Percentiles rank a stretch among this genome's conserved stretches.
Evolutionary conservation across 352 stramenopile genomes (phyloP).

Genomic region (Pythium brassicae): DNA sequence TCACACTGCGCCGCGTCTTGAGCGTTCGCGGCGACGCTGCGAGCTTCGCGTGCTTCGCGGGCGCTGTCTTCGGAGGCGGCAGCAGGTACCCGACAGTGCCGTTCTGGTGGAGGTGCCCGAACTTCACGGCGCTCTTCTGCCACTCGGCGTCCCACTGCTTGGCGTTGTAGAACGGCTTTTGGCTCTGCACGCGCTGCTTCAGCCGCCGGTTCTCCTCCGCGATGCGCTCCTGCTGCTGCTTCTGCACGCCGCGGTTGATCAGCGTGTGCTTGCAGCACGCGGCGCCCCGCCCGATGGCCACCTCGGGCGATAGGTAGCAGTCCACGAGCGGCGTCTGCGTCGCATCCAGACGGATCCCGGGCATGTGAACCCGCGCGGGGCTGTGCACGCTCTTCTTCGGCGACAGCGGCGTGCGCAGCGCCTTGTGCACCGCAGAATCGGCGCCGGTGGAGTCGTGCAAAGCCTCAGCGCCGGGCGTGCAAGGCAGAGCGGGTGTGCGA

Average conservation of each 20-base stretch:
- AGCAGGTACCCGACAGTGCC: constrained; percentile 66
- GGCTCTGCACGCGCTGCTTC: constrained; percentile 37
- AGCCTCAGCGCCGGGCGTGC: neutral
- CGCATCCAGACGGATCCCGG: constrained; percentile 60
- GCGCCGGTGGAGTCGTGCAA: neutral
- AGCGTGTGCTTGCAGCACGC: constrained; percentile 70
- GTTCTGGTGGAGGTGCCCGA: constrained; percentile 60
- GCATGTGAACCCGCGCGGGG: constrained; percentile 56
- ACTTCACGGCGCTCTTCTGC: constrained; percentile 49
- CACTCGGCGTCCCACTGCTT: constrained; percentile 74
- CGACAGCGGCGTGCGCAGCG: neutral
- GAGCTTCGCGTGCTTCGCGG: constrained; percentile 2
- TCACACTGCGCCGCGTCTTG: constrained; percentile 7
- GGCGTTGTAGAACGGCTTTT: constrained; percentile 70
- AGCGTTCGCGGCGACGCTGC: constrained; percentile 1
- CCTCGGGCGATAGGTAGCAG: constrained; percentile 69
- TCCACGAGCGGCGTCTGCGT: constrained; percentile 70
- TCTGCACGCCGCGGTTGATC: constrained; percentile 52
- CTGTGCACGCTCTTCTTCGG: constrained; percentile 32
- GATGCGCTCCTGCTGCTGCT: constrained; percentile 45
- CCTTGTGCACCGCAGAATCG: neutral
- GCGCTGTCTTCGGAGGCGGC: constrained; percentile 25
- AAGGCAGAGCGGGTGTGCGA: constrained; percentile 1
- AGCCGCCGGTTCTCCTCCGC: constrained; percentile 62
- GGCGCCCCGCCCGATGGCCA: constrained; percentile 45